Base-by-base conservation (phyloP, 768 basidiomycete species). In the Hygrophorus pudorinus region DNA sequence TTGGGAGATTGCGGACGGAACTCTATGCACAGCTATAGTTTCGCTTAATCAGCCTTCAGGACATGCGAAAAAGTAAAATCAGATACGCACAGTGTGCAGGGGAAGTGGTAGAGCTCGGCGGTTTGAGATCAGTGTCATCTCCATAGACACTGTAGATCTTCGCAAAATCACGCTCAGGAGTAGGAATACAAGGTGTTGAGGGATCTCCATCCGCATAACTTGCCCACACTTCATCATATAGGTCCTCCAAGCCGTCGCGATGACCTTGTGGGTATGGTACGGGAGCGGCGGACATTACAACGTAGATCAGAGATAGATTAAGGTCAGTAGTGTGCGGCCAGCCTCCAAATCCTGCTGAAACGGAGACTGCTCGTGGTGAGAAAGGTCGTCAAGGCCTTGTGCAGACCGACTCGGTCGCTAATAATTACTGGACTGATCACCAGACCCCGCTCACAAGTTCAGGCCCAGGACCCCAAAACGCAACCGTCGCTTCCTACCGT, bases 201-300 rank as follows among this genome's bases (percentile, higher is more conserved):
- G 24, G 24, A 24, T 24, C 24, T 24, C 70, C 70, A 5, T 81
- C 78, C 24, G 69, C 61, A 53, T 83, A 86, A 21, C 74, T 75
- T 36, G 75, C 75, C 67, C 80, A 79, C 16, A 86, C 83, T 58
- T 84, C 79, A 50, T 85, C 75, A 60, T 85, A 87, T 35, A 87
- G 72, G 45, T 72, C 70, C 52, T 84, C 79, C 4, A 86, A 70
- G 55, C 85, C 77, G 49, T 85, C 84, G 31, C 74, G 73, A 3
- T 79, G 75, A 39, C 68, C 63, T 9, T 20, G 47, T 3, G 48
- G 18, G 33, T 31, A 13, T 27, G 40, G n/a, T 11, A 31, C 31
- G 29, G 7, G 24, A 24, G 28, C 5, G 38, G 44, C 20, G 6
- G 42, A 44, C 48, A 44, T 48, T 6, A 31, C 18, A 27, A 32